Percentiles rank a stretch among this genome's conserved stretches.
Evolutionary conservation across 306 rosid species (phyloP).

Genomic region (Oxytropis ochrocephala): DNA sequence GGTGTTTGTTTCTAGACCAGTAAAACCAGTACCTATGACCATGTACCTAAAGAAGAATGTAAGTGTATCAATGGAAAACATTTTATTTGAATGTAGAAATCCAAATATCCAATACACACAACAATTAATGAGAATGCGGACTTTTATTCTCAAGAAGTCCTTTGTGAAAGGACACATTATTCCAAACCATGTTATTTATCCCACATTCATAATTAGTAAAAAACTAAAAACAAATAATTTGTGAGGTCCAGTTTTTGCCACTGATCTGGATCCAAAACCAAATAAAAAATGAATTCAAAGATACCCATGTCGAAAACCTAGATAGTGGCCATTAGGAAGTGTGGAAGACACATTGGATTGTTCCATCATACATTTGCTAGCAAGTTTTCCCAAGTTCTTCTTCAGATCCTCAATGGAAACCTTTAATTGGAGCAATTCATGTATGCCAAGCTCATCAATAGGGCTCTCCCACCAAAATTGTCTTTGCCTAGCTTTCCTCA

Average conservation of each 20-base stretch:
- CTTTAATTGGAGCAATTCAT: slow-evolving; percentile 32
- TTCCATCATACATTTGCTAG: slow-evolving; percentile 29
- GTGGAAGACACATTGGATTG: neutral
- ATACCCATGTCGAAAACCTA: slow-evolving; percentile 29
- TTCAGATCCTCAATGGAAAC: slow-evolving; percentile 48
- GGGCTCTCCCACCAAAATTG: slow-evolving; percentile 61
- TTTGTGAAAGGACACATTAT: slow-evolving; percentile 18
- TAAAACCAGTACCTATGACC: no score
- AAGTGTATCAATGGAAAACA: no score
- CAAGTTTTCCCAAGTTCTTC: slow-evolving; percentile 34
- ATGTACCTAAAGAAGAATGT: no score
- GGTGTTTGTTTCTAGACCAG: no score
- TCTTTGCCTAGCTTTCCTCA: slow-evolving; percentile 27
- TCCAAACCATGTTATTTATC: neutral
- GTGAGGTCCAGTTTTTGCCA: slow-evolving; percentile 7
- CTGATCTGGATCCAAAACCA: slow-evolving; percentile 3
- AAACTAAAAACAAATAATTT: slow-evolving; percentile 1
- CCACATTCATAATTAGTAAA: neutral
- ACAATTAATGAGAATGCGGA: neutral
- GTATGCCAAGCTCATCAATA: slow-evolving; percentile 36
- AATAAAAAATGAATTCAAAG: slow-evolving; percentile 24
- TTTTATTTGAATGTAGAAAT: neutral
- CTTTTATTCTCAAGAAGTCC: slow-evolving; percentile 4
- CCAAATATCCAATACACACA: neutral
- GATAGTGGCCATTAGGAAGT: slow-evolving; percentile 25